Conservation (phyloP, 2,329 filamentous ascomycete genomes). For the Pyrenochaeta sp. region DNA sequence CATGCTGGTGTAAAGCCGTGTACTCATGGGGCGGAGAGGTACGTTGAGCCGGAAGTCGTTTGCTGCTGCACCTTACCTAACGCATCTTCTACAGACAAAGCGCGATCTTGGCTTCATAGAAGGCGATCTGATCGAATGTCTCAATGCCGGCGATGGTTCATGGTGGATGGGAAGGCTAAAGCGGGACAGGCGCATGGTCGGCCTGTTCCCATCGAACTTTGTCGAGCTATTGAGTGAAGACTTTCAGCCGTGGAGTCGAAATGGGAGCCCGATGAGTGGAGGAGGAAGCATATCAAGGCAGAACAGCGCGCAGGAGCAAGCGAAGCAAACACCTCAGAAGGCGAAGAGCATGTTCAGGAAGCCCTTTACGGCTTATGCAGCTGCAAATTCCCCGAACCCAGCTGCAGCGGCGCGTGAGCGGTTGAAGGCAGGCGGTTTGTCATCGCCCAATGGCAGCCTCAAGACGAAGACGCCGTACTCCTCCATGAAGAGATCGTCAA, state of each 20-base stretch:
- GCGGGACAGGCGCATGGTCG: conserved; percentile 88
- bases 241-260: conserved; percentile 78
- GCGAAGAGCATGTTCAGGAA: conserved; percentile 68
- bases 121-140: conserved; percentile 95
- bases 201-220: conserved; percentile 96
- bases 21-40: conserved; percentile 92
- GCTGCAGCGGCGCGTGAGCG: conserved; percentile 49
- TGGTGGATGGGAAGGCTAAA: conserved; percentile 98
- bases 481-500: conserved; percentile 59
- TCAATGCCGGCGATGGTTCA: conserved; percentile 95
- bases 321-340: conserved; percentile 56
- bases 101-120: conserved; percentile 96
- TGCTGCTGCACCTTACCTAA: conserved; percentile 29
- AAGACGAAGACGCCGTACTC: conserved; percentile 58
- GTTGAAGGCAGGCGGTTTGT: conserved; percentile 40
- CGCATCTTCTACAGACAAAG: conserved; percentile 67
- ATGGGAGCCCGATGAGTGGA: conserved; percentile 57
- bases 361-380: conserved; percentile 70
- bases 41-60: conserved; percentile 21
- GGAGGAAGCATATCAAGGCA: conserved; percentile 60
- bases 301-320: conserved; percentile 55
- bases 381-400: conserved; percentile 52
- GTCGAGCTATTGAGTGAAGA: conserved; percentile 86
- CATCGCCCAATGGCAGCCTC: conserved; percentile 44
- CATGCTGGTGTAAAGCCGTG: conserved; percentile 89